Evolutionary conservation across 1,139 yeast genomes (phyloP).

Genomic region (Suhomyces taliae): DNA sequence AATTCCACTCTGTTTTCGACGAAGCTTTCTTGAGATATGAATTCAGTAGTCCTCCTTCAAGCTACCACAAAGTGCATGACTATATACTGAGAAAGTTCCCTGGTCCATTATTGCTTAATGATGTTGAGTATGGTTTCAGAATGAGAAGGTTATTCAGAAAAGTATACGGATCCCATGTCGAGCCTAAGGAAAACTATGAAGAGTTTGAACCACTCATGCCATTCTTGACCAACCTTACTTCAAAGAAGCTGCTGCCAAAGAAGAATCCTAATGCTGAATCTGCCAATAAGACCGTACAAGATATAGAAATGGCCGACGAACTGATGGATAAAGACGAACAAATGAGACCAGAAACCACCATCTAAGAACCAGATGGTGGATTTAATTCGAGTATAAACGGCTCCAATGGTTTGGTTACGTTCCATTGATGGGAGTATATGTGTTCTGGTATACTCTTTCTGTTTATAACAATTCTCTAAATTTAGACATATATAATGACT

Average conservation of each 20-base stretch:
- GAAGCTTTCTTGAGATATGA: slow-evolving; percentile 13
- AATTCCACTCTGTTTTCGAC: slow-evolving; percentile 16
- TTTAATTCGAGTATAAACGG: too few species aligned
- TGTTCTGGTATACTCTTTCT: too few species aligned
- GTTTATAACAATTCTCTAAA: too few species aligned
- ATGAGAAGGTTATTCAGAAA: slow-evolving; percentile 19
- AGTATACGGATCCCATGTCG: slow-evolving; percentile 17
- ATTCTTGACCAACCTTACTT: not conserved
- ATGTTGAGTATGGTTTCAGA: slow-evolving; percentile 17
- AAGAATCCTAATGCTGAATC: not conserved
- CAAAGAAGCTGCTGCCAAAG: not conserved
- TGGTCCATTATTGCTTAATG: slow-evolving; percentile 6
- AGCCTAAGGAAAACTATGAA: slow-evolving; percentile 18
- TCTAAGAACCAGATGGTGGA: not conserved
- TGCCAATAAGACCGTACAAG: not conserved
- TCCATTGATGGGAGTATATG: too few species aligned
- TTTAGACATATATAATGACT: too few species aligned
- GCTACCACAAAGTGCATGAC: slow-evolving; percentile 5
- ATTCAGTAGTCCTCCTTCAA: slow-evolving; percentile 2
- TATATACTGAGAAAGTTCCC: slow-evolving; percentile 4
- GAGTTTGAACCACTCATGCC: slow-evolving; percentile 11
- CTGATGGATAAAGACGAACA: not conserved
- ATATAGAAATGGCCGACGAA: not conserved
- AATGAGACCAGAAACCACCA: slow-evolving; percentile 1
- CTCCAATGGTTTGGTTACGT: too few species aligned